phyloP scores from a whole-genome alignment of 1,139 yeast genomes.

The Insectozyma bohioensis region DNA sequence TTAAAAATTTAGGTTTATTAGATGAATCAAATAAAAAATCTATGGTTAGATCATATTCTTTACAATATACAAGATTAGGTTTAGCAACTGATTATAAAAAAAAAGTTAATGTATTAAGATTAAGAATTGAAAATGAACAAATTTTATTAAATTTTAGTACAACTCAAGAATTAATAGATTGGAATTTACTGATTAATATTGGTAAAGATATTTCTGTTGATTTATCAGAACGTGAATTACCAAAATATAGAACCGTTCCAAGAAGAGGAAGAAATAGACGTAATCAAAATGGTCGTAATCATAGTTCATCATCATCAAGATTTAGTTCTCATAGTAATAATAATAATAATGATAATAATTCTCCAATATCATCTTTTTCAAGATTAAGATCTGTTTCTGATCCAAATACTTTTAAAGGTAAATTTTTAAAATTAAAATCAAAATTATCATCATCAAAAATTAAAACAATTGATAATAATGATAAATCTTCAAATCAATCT shows the following conservation, averaged over 20 bases:
- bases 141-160: slow-evolving; percentile 55
- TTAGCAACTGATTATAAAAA: slow-evolving; percentile 70
- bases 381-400: slow-evolving; percentile 16
- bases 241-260: slow-evolving; percentile 73
- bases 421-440: slow-evolving; percentile 21
- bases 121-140: slow-evolving; percentile 70
- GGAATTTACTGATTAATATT: slow-evolving; percentile 59
- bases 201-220: slow-evolving; percentile 71
- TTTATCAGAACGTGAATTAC: slow-evolving; percentile 56
- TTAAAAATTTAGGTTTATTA: slow-evolving; percentile 27
- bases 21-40: slow-evolving; percentile 16
- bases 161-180: slow-evolving; percentile 59
- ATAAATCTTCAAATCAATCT: too few relatives aligned
- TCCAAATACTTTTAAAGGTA: slow-evolving; percentile 20
- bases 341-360: not conserved
- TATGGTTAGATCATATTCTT: slow-evolving; percentile 56
- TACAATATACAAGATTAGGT: slow-evolving; percentile 71
- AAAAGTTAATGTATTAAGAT: slow-evolving; percentile 54
- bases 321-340: not conserved
- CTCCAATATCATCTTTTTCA: slow-evolving; percentile 4
- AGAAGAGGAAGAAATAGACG: slow-evolving; percentile 49
- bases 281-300: slow-evolving; percentile 9
- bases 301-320: not conserved
- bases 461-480: too few relatives aligned
- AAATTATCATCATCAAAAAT: slow-evolving; percentile 12